Evolutionary conservation across 306 rosid species (phyloP).

Genomic region (Citrullus mucosospermus): DNA sequence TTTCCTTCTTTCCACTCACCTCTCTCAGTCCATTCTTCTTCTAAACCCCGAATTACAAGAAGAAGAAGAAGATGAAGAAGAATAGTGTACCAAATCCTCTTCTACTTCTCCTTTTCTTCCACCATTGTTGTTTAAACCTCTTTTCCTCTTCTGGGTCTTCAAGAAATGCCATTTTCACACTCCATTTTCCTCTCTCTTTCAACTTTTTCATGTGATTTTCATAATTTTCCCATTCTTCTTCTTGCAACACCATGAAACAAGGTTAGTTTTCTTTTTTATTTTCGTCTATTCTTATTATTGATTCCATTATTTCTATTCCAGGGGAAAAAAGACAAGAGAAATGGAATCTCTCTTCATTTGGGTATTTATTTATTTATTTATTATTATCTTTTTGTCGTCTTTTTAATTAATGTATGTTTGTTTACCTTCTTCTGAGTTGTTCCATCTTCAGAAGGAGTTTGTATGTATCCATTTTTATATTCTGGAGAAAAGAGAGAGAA

Average conservation of each 20-base stretch:
- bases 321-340: not conserved
- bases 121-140: not conserved
- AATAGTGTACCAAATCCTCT: not conserved
- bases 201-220: constrained; percentile 9
- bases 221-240: constrained; percentile 14
- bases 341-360: not conserved
- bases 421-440: not conserved
- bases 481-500: not conserved
- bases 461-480: not conserved
- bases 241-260: constrained; percentile 11
- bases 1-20: not conserved
- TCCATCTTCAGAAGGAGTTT: not conserved
- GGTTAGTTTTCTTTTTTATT: not conserved
- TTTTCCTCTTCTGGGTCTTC: not conserved
- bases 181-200: not conserved
- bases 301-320: not conserved
- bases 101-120: not conserved
- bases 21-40: not conserved
- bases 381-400: not conserved
- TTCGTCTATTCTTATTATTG: not conserved
- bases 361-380: not conserved
- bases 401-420: not conserved
- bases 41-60: not conserved
- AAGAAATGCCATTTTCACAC: not conserved
- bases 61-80: not conserved